A percentile compares a stretch with the other conserved stretches of the same genome.
phyloP scores from a whole-genome alignment of 2,329 filamentous ascomycete genomes.

The Cercospora nicotianae region DNA sequence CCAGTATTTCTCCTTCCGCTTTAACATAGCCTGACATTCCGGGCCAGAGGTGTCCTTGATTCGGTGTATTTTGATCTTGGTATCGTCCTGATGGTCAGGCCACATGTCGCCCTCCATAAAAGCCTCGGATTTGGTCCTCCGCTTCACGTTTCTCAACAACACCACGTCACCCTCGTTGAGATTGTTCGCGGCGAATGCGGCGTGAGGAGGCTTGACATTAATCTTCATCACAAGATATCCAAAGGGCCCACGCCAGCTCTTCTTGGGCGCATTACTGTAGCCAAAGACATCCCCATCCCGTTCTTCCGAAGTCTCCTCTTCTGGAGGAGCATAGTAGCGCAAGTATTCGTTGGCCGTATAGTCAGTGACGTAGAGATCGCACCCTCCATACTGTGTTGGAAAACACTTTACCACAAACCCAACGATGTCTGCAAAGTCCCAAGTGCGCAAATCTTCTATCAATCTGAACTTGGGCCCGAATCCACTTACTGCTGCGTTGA shows the following conservation, averaged over 20 bases:
- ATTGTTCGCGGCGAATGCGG: constrained; percentile 55
- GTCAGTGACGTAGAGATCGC: constrained; percentile 74
- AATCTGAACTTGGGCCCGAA: constrained; percentile 57
- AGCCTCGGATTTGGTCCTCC: constrained; percentile 54
- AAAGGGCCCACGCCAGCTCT: constrained; percentile 70
- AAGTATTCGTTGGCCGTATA: constrained; percentile 72
- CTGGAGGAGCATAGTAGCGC: constrained; percentile 53
- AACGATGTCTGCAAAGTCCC: constrained; percentile 66
- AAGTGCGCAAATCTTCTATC: constrained; percentile 61
- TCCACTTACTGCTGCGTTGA: constrained; percentile 12
- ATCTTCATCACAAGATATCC: constrained; percentile 72
- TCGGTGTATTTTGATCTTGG: constrained; percentile 60
- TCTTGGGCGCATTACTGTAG: constrained; percentile 35
- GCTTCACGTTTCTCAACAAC: constrained; percentile 68
- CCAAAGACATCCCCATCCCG: constrained; percentile 36
- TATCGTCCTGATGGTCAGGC: constrained; percentile 54
- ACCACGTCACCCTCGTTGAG: constrained; percentile 64
- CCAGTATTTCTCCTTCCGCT: constrained; percentile 64
- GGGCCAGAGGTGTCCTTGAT: constrained; percentile 43
- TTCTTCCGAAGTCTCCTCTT: constrained; percentile 34
- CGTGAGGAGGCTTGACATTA: constrained; percentile 69
- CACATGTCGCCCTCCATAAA: constrained; percentile 70
- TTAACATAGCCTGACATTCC: constrained; percentile 58
- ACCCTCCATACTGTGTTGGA: constrained; percentile 42
- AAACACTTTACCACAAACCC: constrained; percentile 68